These are phyloP conservation scores for Eudorina sp. DNA, from an alignment of 139 green algal species.

Conservation along the genomic window DNA sequence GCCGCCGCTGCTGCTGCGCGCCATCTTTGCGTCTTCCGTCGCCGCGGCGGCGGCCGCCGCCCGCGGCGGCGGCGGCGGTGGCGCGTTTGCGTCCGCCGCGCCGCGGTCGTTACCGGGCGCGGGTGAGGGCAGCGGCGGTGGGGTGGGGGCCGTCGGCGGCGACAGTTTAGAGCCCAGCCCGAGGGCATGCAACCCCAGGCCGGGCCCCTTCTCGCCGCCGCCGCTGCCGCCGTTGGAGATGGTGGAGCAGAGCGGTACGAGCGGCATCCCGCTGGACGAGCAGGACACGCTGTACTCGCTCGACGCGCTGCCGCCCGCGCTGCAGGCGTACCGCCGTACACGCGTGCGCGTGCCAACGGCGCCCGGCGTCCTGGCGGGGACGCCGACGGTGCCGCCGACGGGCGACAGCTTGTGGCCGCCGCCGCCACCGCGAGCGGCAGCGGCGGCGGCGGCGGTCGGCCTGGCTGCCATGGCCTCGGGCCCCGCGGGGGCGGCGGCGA, in stretches of 20 bases:
- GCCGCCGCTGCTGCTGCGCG: neutral
- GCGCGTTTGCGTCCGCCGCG: neutral
- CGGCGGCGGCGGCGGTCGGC: neutral
- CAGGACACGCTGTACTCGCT: constrained; percentile 40
- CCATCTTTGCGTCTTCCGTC: neutral
- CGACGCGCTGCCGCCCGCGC: constrained; percentile 39
- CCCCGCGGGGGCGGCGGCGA: neutral
- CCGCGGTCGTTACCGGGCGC: neutral
- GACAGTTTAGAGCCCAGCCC: neutral
- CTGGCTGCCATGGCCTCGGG: neutral
- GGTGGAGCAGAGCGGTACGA: neutral
- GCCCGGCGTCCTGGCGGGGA: neutral
- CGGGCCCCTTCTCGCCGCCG: no score
- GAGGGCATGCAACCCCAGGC: neutral
- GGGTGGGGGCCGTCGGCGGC: neutral
- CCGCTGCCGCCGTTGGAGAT: neutral
- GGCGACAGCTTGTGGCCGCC: no score
- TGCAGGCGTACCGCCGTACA: constrained; percentile 25
- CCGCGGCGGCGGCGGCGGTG: neutral
- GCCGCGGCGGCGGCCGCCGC: neutral
- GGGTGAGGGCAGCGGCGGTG: neutral
- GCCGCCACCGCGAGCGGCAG: no score
- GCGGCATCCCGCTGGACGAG: neutral
- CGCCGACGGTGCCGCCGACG: neutral
- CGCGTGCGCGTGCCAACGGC: neutral